Conservation (phyloP, 352 stramenopile genomes). For the Pythium phragmiticola region DNA sequence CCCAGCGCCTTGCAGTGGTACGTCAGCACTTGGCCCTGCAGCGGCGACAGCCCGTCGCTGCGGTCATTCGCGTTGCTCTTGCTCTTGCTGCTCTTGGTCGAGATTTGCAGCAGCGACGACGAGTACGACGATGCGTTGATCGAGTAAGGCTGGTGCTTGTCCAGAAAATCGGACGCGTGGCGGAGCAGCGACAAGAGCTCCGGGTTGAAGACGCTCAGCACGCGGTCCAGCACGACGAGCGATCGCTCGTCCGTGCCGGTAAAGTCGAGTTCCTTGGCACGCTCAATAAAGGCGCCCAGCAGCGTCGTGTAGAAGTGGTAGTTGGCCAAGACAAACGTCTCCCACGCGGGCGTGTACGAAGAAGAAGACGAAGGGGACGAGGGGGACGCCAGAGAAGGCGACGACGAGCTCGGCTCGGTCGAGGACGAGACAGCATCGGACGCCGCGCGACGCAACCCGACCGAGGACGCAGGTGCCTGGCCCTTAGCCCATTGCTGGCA, state of each 20-base stretch:
- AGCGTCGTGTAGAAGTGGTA: constrained; percentile 89
- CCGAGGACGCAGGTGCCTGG: constrained; percentile 1
- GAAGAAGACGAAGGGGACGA: background rate
- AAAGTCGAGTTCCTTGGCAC: constrained; percentile 84
- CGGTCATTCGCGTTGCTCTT: constrained; percentile 13
- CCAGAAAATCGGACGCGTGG: constrained; percentile 53
- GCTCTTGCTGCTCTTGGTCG: constrained; percentile 21
- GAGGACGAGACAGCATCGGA: background rate
- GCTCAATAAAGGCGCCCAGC: constrained; percentile 75
- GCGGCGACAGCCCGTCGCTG: constrained; percentile 47
- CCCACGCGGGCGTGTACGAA: constrained; percentile 59
- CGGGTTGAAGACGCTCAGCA: constrained; percentile 65
- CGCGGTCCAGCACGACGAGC: constrained; percentile 62
- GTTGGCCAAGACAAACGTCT: constrained; percentile 84
- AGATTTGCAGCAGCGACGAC: constrained; percentile 22
- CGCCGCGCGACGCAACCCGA: constrained; percentile 6
- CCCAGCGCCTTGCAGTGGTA: constrained; percentile 82
- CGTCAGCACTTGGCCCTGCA: constrained; percentile 69
- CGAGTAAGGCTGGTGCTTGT: constrained; percentile 69
- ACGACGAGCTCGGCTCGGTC: background rate
- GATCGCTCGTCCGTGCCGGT: constrained; percentile 59
- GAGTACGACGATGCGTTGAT: constrained; percentile 32
- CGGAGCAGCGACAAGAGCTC: constrained; percentile 68
- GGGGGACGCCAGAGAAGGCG: background rate
- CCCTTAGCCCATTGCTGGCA: constrained; percentile 60